These are phyloP conservation scores for Aspergillus baeticus DNA, from an alignment of 495 filamentous ascomycete genomes.

Conservation along the genomic window DNA sequence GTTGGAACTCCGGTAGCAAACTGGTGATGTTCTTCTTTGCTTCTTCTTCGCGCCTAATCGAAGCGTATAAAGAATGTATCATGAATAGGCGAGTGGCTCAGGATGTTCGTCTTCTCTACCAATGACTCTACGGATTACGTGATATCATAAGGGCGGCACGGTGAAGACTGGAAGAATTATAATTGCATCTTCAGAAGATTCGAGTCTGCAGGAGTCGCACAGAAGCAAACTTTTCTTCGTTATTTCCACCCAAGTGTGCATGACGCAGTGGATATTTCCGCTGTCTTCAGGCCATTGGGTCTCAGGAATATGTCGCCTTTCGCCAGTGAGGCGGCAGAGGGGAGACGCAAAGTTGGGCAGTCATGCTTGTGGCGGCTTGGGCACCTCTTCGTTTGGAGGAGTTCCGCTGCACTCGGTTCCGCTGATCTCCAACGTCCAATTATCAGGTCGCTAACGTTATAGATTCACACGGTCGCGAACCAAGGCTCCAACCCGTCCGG, in stretches of 20 bases:
- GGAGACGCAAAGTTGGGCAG: constrained; percentile 37
- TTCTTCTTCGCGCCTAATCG: background rate
- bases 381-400: constrained; percentile 13
- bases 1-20: background rate
- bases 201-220: too few relatives aligned
- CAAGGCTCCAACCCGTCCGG: constrained; percentile 15
- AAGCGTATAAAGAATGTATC: background rate
- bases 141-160: background rate
- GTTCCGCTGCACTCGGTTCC: background rate
- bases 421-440: constrained; percentile 1
- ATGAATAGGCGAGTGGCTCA: background rate
- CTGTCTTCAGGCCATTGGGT: background rate
- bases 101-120: background rate
- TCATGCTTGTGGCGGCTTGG: constrained; percentile 42
- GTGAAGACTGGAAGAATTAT: too few relatives aligned
- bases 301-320: background rate
- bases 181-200: too few relatives aligned
- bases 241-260: background rate
- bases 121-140: constrained; percentile 2
- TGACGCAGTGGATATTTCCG: background rate
- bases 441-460: background rate
- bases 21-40: background rate
- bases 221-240: background rate
- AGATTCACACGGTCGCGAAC: constrained; percentile 7
- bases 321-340: constrained; percentile 8